Percentiles rank a stretch among this genome's conserved stretches.
Evolutionary conservation across 208 protist genomes (phyloP).

Genomic region (Trypanosomatidae sp.): DNA sequence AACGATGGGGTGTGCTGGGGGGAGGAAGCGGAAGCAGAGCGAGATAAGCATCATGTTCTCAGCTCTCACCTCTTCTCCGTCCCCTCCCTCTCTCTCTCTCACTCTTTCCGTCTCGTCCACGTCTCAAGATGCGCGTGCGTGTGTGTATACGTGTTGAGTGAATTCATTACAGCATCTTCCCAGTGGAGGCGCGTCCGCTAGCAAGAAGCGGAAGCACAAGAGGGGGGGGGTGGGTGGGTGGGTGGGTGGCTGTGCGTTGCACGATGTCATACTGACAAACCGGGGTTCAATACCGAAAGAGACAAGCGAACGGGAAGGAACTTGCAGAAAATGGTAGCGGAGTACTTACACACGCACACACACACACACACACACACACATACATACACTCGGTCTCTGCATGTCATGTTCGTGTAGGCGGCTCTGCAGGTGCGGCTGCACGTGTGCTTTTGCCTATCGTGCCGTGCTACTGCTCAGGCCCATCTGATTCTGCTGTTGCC

Average conservation of each 20-base stretch:
- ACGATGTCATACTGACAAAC: background rate
- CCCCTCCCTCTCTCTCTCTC: slow-evolving; percentile 4
- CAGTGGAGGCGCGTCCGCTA: background rate
- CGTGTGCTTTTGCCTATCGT: background rate
- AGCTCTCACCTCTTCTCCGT: background rate
- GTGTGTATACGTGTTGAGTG: slow-evolving; percentile 1
- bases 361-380: background rate
- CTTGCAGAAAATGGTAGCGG: background rate
- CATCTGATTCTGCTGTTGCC: background rate
- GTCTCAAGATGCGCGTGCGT: background rate
- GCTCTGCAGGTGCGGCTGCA: background rate
- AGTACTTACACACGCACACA: background rate
- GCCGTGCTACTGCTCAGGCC: background rate
- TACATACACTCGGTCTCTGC: background rate
- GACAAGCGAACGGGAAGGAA: background rate
- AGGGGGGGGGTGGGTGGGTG: no score
- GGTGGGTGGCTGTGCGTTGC: background rate
- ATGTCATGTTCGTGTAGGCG: background rate
- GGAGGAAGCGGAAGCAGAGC: background rate
- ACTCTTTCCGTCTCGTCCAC: background rate
- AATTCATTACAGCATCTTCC: background rate
- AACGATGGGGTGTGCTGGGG: background rate
- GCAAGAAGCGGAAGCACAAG: background rate
- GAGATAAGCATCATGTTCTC: background rate
- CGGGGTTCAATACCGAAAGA: background rate